These are phyloP conservation scores for Herpetospermum pedunculosum DNA, from an alignment of 306 rosid species.

Conservation along the genomic window DNA sequence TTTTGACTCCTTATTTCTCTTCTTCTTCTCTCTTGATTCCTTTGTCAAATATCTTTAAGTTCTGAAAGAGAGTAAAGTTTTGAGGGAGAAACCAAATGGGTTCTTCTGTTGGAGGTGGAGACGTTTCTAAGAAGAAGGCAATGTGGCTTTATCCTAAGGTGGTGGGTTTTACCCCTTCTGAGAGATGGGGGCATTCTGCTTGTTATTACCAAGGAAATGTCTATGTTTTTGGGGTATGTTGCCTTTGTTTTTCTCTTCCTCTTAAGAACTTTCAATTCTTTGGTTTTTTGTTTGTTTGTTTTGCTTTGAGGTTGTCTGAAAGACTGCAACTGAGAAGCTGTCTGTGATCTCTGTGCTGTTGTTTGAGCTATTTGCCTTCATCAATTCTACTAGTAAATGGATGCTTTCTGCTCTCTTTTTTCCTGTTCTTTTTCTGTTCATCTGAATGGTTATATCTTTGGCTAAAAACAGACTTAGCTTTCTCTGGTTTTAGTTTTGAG, in stretches of 20 bases:
- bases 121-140: constrained; percentile 50
- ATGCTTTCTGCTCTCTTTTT: neutral
- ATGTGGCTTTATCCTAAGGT: constrained; percentile 95
- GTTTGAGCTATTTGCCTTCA: neutral
- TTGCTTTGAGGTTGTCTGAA: neutral
- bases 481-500: neutral
- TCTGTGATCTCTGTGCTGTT: neutral
- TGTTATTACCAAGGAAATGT: constrained; percentile 52
- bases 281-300: neutral
- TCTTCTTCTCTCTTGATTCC: constrained; percentile 20
- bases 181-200: constrained; percentile 99
- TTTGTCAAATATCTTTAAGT: neutral
- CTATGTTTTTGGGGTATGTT: constrained; percentile 85
- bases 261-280: neutral
- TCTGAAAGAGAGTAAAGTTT: neutral
- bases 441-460: neutral
- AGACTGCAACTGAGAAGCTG: neutral
- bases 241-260: neutral
- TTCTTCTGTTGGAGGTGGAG: constrained; percentile 23
- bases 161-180: constrained; percentile 68
- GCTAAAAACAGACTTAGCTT: neutral
- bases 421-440: neutral
- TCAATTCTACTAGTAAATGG: neutral
- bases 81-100: constrained; percentile 30
- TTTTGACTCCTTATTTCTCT: constrained; percentile 43